A percentile compares a stretch with the other conserved stretches of the same genome.
These are phyloP conservation scores for Amanita pallidorosea DNA, from an alignment of 768 basidiomycete genomes.

Conservation along the genomic window DNA sequence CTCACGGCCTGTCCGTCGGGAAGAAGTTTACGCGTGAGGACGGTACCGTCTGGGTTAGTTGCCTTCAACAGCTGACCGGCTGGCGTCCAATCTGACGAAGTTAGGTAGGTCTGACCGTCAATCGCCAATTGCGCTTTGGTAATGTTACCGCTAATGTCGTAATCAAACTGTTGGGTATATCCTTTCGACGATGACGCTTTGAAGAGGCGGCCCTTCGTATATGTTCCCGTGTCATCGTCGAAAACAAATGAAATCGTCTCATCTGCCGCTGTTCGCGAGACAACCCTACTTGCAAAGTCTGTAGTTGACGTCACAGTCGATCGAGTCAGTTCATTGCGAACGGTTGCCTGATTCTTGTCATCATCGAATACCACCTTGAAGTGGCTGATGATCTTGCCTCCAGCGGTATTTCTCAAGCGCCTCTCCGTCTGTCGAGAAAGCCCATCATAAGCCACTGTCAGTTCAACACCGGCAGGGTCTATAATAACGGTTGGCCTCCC, in stretches of 20 bases:
- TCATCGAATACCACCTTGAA: background rate
- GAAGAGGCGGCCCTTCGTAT: background rate
- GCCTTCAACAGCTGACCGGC: background rate
- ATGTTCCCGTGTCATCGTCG: background rate
- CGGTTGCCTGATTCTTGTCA: background rate
- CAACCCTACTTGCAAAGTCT: background rate
- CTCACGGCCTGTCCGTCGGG: too few relatives aligned
- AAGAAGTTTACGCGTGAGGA: background rate
- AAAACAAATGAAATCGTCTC: background rate
- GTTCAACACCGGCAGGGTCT: background rate
- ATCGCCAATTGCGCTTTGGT: background rate
- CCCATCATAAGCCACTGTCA: background rate
- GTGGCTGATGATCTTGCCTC: background rate
- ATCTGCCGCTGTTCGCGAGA: background rate
- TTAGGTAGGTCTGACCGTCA: background rate
- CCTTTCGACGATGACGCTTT: background rate
- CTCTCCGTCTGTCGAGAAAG: background rate
- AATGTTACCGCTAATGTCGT: background rate
- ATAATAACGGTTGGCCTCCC: background rate
- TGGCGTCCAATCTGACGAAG: background rate
- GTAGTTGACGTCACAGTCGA: background rate
- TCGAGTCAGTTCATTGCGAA: background rate
- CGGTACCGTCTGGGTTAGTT: background rate
- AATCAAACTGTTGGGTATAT: background rate
- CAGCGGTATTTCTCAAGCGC: background rate